Conservation (phyloP, 1,284 basidiomycete species). For the Schizopora paradoxa region DNA sequence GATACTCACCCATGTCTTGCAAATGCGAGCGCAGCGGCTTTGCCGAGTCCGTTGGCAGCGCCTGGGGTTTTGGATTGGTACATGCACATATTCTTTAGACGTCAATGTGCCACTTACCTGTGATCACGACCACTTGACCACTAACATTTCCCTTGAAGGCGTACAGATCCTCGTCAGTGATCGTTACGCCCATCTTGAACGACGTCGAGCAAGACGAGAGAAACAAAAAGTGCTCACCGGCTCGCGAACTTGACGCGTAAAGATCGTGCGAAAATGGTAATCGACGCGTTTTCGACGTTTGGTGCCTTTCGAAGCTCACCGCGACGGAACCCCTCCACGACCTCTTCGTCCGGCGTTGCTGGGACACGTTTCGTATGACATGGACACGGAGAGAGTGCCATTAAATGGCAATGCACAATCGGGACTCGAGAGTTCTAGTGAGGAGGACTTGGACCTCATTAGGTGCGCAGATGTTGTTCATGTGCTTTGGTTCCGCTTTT, state of each 20-base stretch:
- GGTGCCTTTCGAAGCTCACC: not conserved
- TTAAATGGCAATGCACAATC: constrained; percentile 2
- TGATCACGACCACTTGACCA: constrained; percentile 51
- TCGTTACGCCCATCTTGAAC: constrained; percentile 20
- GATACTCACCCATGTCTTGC: constrained; percentile 41
- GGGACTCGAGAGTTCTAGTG: constrained; percentile 10
- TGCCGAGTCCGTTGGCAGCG: constrained; percentile 53
- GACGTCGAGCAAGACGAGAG: not conserved
- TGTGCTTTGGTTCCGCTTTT: not conserved
- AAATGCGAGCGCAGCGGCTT: constrained; percentile 40
- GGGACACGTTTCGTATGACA: constrained; percentile 1
- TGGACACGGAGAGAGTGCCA: constrained; percentile 12
- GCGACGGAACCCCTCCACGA: not conserved
- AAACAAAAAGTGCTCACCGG: not conserved
- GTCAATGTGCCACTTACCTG: constrained; percentile 32
- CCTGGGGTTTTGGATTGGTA: constrained; percentile 28
- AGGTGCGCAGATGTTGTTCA: constrained; percentile 25
- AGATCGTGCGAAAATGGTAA: not conserved
- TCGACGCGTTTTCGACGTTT: not conserved
- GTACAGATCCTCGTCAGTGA: constrained; percentile 43
- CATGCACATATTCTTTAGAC: not conserved
- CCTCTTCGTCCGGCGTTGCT: not conserved
- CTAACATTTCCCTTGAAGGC: constrained; percentile 36
- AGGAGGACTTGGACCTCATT: constrained; percentile 28
- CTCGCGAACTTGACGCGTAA: not conserved